Conservation (phyloP, 345 rosid species). For the Bruguiera parviflora region DNA sequence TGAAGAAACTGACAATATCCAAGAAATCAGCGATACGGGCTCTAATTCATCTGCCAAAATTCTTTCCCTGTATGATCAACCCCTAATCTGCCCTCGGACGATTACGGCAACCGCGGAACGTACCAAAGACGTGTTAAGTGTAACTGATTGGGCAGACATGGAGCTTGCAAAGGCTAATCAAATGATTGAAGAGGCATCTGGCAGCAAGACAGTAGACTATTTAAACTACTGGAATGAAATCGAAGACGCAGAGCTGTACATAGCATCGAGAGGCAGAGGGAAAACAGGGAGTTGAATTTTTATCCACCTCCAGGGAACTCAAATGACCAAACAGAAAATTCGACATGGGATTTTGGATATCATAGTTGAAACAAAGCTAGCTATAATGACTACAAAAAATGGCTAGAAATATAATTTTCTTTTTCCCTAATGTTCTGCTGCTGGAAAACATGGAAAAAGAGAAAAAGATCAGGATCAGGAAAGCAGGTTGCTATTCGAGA, state of each 20-base stretch:
- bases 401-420: not conserved
- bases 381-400: not conserved
- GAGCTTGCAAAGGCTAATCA: constrained; percentile 18
- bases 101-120: not conserved
- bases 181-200: constrained; percentile 6
- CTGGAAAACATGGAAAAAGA: too few relatives aligned
- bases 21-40: constrained; percentile 1
- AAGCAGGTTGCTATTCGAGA: too few relatives aligned
- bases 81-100: not conserved
- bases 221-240: constrained; percentile 22
- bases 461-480: too few relatives aligned
- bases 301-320: not conserved
- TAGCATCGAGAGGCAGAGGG: constrained; percentile 10
- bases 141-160: constrained; percentile 17
- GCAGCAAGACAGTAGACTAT: constrained; percentile 13
- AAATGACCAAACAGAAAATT: constrained; percentile 16
- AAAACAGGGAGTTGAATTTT: constrained; percentile 10
- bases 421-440: too few relatives aligned
- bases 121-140: not conserved
- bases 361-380: not conserved
- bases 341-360: constrained; percentile 41
- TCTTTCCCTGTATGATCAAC: not conserved
- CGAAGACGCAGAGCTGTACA: constrained; percentile 19
- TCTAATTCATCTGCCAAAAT: not conserved
- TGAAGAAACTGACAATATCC: constrained; percentile 15